phyloP scores from a whole-genome alignment of 176 grass and related monocot species.

The Otatea glauca region DNA sequence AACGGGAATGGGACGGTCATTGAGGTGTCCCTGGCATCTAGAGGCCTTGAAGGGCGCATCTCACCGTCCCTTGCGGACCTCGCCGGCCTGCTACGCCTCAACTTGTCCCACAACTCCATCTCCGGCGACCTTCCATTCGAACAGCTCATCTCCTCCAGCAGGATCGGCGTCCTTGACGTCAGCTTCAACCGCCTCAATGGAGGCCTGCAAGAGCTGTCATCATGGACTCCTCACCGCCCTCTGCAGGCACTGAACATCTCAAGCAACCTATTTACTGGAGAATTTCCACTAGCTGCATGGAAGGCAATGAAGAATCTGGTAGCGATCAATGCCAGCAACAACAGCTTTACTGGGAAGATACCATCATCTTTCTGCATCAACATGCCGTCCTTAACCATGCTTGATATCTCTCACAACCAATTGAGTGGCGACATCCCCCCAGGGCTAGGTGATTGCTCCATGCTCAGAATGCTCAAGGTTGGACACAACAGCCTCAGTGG shows the following conservation, averaged over 20 bases:
- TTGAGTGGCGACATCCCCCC: conserved; percentile 36
- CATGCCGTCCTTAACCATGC: conserved; percentile 6
- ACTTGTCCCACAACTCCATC: conserved; percentile 39
- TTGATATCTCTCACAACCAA: conserved; percentile 49
- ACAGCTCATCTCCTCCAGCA: conserved; percentile 28
- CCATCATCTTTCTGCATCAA: background rate
- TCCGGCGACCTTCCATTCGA: conserved; percentile 15
- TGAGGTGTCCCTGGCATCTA: conserved; percentile 33
- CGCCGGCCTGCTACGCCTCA: background rate
- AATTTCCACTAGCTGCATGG: conserved; percentile 40
- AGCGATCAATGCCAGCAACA: conserved; percentile 45
- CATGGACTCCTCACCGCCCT: background rate
- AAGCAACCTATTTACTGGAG: conserved; percentile 45
- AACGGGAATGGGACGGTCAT: background rate
- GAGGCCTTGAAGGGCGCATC: conserved; percentile 39
- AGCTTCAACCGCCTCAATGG: conserved; percentile 49
- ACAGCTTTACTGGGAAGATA: conserved; percentile 46
- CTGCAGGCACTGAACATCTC: conserved; percentile 57
- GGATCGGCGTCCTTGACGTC: conserved; percentile 41
- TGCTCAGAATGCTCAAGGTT: conserved; percentile 40
- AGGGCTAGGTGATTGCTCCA: conserved; percentile 37
- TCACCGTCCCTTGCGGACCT: conserved; percentile 47
- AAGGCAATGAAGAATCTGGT: conserved; percentile 15
- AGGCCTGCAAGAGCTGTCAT: conserved; percentile 9
- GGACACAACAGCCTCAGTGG: conserved; percentile 48